These are phyloP conservation scores for Cladosporium phlei DNA, from an alignment of 2,329 filamentous ascomycete genomes.

Conservation along the genomic window DNA sequence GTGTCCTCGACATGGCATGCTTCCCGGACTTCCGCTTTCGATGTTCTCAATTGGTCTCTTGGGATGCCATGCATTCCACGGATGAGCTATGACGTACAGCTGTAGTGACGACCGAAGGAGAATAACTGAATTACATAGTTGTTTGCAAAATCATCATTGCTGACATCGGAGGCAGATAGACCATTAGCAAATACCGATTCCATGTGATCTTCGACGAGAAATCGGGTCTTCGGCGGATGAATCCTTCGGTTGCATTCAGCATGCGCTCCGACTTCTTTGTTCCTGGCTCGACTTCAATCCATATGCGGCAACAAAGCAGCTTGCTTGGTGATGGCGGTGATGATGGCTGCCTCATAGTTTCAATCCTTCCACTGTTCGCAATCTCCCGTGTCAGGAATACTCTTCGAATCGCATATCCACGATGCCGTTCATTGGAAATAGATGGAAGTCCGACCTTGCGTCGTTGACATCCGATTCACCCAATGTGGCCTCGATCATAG, in stretches of 20 bases:
- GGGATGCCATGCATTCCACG: slow-evolving; percentile 11
- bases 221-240: too few species aligned
- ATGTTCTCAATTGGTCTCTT: too few species aligned
- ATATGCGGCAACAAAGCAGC: slow-evolving; percentile 9
- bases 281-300: not conserved
- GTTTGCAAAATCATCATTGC: too few species aligned
- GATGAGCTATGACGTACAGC: too few species aligned
- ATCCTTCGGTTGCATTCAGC: slow-evolving; percentile 6
- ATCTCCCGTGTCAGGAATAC: not conserved
- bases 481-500: not conserved
- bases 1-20: not conserved
- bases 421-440: slow-evolving; percentile 8
- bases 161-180: too few species aligned
- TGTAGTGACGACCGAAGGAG: too few species aligned
- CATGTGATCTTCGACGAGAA: too few species aligned
- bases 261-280: slow-evolving; percentile 7
- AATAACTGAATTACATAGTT: too few species aligned
- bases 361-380: not conserved
- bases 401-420: not conserved
- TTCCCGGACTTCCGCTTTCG: slow-evolving; percentile 4
- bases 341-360: not conserved
- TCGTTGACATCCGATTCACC: not conserved
- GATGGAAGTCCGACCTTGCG: not conserved
- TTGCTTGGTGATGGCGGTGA: not conserved
- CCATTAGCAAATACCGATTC: too few species aligned